Evolutionary conservation across 352 stramenopile species (phyloP).

Genomic region (Phytophthora niederhauseri): DNA sequence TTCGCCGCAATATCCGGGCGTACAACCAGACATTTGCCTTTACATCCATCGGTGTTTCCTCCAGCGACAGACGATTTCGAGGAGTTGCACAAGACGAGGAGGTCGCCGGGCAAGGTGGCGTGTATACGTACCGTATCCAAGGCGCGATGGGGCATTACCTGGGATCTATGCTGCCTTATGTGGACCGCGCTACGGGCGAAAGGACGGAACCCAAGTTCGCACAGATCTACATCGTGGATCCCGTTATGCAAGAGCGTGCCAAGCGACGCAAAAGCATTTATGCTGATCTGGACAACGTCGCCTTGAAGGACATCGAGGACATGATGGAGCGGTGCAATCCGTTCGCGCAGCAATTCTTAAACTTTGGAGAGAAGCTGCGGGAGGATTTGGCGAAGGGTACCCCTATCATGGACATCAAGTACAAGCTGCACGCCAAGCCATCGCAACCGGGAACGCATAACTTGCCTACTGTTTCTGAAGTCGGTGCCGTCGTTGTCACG

Average conservation of each 20-base stretch:
- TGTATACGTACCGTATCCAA: background rate
- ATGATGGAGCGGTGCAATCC: conserved; percentile 28
- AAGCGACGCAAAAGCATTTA: background rate
- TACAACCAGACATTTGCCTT: conserved; percentile 10
- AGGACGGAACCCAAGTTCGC: conserved; percentile 11
- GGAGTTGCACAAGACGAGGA: background rate
- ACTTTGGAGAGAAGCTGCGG: conserved; percentile 1
- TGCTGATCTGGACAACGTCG: background rate
- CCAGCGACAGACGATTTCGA: background rate
- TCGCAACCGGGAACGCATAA: conserved; percentile 10
- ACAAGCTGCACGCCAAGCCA: background rate
- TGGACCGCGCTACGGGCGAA: background rate
- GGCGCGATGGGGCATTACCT: background rate
- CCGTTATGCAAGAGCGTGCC: conserved; percentile 1
- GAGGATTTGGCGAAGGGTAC: background rate
- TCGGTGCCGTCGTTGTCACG: background rate
- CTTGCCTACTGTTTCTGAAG: conserved; percentile 9
- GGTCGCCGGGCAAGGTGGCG: background rate
- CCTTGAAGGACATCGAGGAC: conserved; percentile 4
- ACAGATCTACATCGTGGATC: conserved; percentile 18
- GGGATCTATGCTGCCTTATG: background rate
- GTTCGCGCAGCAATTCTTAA: conserved; percentile 6
- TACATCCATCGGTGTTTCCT: conserved; percentile 1
- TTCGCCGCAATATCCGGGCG: background rate
- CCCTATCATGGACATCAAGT: background rate